These are phyloP conservation scores for Auricularia auricula-judae DNA, from an alignment of 768 basidiomycete genomes.

Conservation along the genomic window DNA sequence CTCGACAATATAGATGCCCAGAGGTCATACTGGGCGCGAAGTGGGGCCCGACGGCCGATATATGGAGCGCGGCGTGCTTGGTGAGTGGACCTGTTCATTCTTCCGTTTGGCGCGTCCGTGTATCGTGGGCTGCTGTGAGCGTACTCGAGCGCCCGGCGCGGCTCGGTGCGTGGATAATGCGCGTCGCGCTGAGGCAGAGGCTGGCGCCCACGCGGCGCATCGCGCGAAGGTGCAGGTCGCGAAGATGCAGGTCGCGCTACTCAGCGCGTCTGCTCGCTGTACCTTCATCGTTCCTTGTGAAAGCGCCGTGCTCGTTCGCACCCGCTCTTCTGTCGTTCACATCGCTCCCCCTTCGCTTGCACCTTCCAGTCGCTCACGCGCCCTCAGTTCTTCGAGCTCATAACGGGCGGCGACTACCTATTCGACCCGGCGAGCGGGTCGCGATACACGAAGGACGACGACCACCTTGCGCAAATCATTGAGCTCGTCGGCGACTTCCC, in stretches of 20 bases:
- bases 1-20: conserved; percentile 92
- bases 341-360: too few relatives aligned
- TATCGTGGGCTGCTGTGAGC: too few relatives aligned
- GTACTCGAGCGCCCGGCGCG: too few relatives aligned
- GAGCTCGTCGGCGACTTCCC: conserved; percentile 91
- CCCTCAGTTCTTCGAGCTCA: conserved; percentile 78
- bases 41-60: conserved; percentile 7
- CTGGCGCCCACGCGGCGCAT: too few relatives aligned
- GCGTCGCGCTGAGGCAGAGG: too few relatives aligned
- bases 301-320: too few relatives aligned
- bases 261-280: too few relatives aligned
- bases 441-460: conserved; percentile 92
- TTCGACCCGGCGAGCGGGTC: conserved; percentile 95
- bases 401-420: conserved; percentile 94
- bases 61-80: conserved; percentile 6
- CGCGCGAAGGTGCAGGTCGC: too few relatives aligned
- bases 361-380: not conserved
- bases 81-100: not conserved
- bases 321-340: too few relatives aligned
- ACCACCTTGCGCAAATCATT: conserved; percentile 96
- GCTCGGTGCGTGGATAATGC: too few relatives aligned
- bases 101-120: not conserved
- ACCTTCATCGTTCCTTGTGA: too few relatives aligned
- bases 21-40: conserved; percentile 95
- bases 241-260: too few relatives aligned